phyloP scores from a whole-genome alignment of 441 rosid genomes.

The Pelargonium hybrid region DNA sequence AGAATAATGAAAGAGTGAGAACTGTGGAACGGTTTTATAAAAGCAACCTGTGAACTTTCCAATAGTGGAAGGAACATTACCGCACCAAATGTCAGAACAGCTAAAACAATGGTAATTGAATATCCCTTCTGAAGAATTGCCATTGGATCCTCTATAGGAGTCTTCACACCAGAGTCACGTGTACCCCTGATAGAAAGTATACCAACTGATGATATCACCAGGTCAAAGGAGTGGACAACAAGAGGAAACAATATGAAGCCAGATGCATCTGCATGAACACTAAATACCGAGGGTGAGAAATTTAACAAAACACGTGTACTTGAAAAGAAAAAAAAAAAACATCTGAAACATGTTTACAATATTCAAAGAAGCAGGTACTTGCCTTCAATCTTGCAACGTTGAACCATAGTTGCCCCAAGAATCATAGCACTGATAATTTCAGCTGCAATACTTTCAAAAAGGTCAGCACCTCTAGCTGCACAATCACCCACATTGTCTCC shows the following conservation, averaged over 20 bases:
- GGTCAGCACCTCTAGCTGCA: conserved; percentile 99
- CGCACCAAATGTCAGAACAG: conserved; percentile 76
- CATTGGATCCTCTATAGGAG: conserved; percentile 90
- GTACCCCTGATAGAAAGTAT: conserved; percentile 79
- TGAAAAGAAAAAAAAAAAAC: not conserved
- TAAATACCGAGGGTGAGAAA: conserved; percentile 14
- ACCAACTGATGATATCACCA: conserved; percentile 86
- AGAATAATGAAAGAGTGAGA: not conserved
- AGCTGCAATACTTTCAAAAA: conserved; percentile 98
- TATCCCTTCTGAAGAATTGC: conserved; percentile 95
- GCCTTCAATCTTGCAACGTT: conserved; percentile 88
- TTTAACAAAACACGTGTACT: not conserved
- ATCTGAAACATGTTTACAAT: not conserved
- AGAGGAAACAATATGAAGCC: conserved; percentile 97
- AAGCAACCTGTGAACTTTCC: not conserved
- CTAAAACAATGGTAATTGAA: conserved; percentile 71
- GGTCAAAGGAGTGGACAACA: conserved; percentile 94
- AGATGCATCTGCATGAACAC: conserved; percentile 75
- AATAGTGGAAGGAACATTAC: conserved; percentile 38
- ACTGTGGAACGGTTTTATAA: not conserved
- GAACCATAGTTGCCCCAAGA: conserved; percentile 96
- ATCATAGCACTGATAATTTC: conserved; percentile 99
- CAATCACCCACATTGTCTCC: conserved; percentile 99
- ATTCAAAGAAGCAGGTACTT: conserved; percentile 21
- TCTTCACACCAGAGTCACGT: conserved; percentile 64